Evolutionary conservation across 306 rosid species (phyloP), one percentile per base, ranked within the genome.

Genomic region (Senna tora): DNA sequence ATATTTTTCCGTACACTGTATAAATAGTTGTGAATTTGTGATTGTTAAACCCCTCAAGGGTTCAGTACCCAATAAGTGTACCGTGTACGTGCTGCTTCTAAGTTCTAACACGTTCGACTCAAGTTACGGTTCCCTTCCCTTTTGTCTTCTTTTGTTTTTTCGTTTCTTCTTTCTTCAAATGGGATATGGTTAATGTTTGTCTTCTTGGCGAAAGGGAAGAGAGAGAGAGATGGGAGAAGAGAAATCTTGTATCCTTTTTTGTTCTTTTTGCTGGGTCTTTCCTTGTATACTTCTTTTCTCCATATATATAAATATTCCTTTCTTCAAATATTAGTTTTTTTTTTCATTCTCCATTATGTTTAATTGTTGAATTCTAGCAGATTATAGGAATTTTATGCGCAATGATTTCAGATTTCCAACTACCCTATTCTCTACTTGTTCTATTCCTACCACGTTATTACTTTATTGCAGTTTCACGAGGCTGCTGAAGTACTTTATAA

Each of bases 11-110:
- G 74, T 80, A 69, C 67, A 73, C 64, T 74, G n/a, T n/a, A 69
- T 57, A 9, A 8, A 58, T 53, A 75, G 13, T 75, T 65, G 36
- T 47, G 28, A 59, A 75, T 8, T 75, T 65, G 36, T 47, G 28
- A 59, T 76, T 71, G 30, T 59, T 76, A 65, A 76, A 42, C 59
- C 71, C n/a, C 54, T 62, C 74, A 57, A 32, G 75, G 75, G 74
- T 58, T 81, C 66, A 41, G 71, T 76, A 42, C 72, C 60, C 66
- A 66, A 59, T 75, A 75, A 75, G 21, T n/a, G n/a, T n/a, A n/a
- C n/a, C n/a, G 63, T 58, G 69, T 62, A 25, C 3, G 30, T 25
- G 30, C 67, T 22, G 60, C 47, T 79, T 67, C 66, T 53, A 51
- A 60, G 39, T 79, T 67, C 66, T 53, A 51, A 60, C 61, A 72